A percentile compares a stretch with the other conserved stretches of the same genome.
Conservation (phyloP, 2,329 filamentous ascomycete species). For the Cladosporium velox region DNA sequence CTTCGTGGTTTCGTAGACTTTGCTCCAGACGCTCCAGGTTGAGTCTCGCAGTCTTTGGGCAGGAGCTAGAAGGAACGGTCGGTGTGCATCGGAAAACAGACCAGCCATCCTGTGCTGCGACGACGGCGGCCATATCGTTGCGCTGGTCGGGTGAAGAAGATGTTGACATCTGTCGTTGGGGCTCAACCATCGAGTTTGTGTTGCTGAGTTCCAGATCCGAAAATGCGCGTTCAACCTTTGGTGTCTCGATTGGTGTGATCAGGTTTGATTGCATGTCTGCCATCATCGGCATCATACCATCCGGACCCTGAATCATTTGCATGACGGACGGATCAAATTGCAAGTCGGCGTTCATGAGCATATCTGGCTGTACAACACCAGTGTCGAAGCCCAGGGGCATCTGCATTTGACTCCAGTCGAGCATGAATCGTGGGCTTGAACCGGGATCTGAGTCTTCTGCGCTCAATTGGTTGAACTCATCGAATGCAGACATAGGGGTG, state of each 20-base stretch:
- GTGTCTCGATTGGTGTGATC: constrained; percentile 50
- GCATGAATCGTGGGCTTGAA: constrained; percentile 50
- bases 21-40: constrained; percentile 56
- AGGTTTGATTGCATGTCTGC: constrained; percentile 46
- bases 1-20: constrained; percentile 53
- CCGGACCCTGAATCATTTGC: constrained; percentile 38
- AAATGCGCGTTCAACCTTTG: constrained; percentile 49
- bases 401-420: constrained; percentile 52
- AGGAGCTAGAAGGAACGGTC: constrained; percentile 49
- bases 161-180: constrained; percentile 45
- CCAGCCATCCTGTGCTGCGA: constrained; percentile 55
- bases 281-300: constrained; percentile 49
- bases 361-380: constrained; percentile 44
- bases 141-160: constrained; percentile 23
- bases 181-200: constrained; percentile 45
- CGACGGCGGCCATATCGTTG: constrained; percentile 50
- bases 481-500: constrained; percentile 49
- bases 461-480: constrained; percentile 45
- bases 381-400: constrained; percentile 48
- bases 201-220: constrained; percentile 50
- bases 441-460: constrained; percentile 45
- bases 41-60: constrained; percentile 53
- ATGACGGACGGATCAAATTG: constrained; percentile 47
- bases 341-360: constrained; percentile 49
- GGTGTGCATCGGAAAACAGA: constrained; percentile 56